A percentile compares a stretch with the other conserved stretches of the same genome.
phyloP scores from a whole-genome alignment of 352 stramenopile genomes.

The Phytophthora pisi region DNA sequence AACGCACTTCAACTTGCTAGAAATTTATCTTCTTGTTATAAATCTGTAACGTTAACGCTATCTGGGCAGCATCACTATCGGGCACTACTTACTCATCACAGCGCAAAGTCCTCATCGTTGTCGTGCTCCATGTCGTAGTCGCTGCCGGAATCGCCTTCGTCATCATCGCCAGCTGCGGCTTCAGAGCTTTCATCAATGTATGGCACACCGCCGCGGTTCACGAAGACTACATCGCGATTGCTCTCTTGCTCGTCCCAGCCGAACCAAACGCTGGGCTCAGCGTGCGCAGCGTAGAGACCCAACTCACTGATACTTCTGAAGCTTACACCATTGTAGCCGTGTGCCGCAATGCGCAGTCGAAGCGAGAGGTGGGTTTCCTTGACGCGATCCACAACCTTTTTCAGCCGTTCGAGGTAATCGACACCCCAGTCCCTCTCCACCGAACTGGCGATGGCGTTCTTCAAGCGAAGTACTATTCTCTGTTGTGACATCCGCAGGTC shows the following conservation, averaged over 20 bases:
- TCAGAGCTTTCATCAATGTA: slow-evolving; percentile 10
- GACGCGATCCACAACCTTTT: slow-evolving; percentile 20
- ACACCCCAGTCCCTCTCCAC: slow-evolving; percentile 37
- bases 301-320: slow-evolving; percentile 40
- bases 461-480: slow-evolving; percentile 38
- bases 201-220: slow-evolving; percentile 12
- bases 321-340: slow-evolving; percentile 14
- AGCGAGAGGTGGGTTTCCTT: slow-evolving; percentile 33
- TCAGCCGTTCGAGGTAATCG: slow-evolving; percentile 30
- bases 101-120: neutral
- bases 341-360: slow-evolving; percentile 27
- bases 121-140: slow-evolving; percentile 1
- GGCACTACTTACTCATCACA: neutral
- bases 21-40: too few relatives aligned
- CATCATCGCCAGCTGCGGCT: neutral
- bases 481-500: slow-evolving; percentile 18
- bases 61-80: too few relatives aligned
- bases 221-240: slow-evolving; percentile 28
- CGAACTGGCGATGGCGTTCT: slow-evolving; percentile 18
- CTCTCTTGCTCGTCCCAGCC: slow-evolving; percentile 40
- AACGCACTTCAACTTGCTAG: neutral
- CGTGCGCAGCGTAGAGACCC: slow-evolving; percentile 34
- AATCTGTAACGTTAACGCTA: too few relatives aligned
- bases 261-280: slow-evolving; percentile 39
- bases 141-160: neutral